phyloP scores from a whole-genome alignment of 2,329 filamentous ascomycete genomes.

The Fusarium sp. region DNA sequence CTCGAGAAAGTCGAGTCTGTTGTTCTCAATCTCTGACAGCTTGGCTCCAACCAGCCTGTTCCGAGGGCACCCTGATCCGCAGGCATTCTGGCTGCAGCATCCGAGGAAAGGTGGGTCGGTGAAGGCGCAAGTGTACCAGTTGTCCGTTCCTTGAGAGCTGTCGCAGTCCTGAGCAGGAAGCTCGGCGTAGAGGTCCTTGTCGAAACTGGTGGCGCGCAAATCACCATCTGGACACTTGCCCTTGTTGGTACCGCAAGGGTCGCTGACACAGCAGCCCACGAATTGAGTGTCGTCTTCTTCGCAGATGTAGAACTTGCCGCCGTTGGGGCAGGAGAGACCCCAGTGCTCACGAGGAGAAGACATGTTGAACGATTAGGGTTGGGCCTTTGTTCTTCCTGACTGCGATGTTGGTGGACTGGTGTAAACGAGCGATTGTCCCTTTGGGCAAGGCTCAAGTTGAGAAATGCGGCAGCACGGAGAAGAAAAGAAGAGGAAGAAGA shows the following conservation, averaged over 20 bases:
- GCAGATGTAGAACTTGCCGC: constrained; percentile 52
- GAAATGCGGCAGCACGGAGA: neutral
- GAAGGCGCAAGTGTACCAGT: constrained; percentile 50
- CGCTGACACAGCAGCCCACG: constrained; percentile 52
- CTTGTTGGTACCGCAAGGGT: constrained; percentile 46
- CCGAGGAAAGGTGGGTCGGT: constrained; percentile 50
- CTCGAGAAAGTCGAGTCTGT: constrained; percentile 27
- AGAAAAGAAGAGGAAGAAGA: neutral
- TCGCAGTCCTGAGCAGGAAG: constrained; percentile 49
- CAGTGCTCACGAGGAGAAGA: constrained; percentile 29
- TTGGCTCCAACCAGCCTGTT: constrained; percentile 23
- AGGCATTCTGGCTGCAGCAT: constrained; percentile 48
- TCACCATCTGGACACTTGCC: constrained; percentile 47
- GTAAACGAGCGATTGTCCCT: neutral
- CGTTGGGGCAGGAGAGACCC: constrained; percentile 46
- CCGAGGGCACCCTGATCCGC: constrained; percentile 27
- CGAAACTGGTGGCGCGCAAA: constrained; percentile 46
- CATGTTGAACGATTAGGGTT: constrained; percentile 15
- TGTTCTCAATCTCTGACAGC: constrained; percentile 22
- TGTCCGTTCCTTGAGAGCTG: constrained; percentile 14
- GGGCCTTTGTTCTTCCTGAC: neutral
- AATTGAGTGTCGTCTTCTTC: constrained; percentile 46
- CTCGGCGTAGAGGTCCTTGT: constrained; percentile 40
- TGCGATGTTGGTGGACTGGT: neutral
- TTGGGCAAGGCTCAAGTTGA: neutral